Base-by-base conservation (phyloP, 2,329 filamentous ascomycete genomes). In the Penicillium sp. region DNA sequence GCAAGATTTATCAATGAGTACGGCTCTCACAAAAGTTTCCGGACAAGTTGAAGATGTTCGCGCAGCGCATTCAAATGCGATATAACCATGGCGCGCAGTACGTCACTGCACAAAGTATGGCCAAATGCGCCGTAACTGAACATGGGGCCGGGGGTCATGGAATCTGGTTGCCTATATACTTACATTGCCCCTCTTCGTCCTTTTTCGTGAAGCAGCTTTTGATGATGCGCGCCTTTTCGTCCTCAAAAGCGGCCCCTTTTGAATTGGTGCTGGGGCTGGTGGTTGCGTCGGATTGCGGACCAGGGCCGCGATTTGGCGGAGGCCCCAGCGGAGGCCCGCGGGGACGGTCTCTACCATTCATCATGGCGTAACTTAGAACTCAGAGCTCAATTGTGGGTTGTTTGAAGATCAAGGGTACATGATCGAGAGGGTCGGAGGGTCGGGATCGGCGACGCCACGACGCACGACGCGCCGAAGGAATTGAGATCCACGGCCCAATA, bases 141-240 rank as follows among this genome's bases (percentile, higher is more conserved):
- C 18, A 34, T 14, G 18, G 40, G 39, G 27, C 27, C 11, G 32
- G 2, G 18, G 4, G 9, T 5, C 31, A 32, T 8, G 24, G 24
- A 31, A 50, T 40, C 6, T 29, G 24, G 24, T 50, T 36, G 40
- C 24, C 38, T 6, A n/a, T 44, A 44, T 54, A 83, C 88, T 70
- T 83, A 95, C 91, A 81, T 56, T 90, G 88, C 62, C 92, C 92
- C 75, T 96, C 90, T 40, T 85, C 82, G 70, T 97, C 94, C 67
- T 87, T 88, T 79, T 95, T 97, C 73, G 80, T 84, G 79, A 97
- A 99, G 77, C 92, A 97, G 75, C 90, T 96, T 59, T 96, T 89
- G 61, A 96, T 88, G 67, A 99, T 97, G 71, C 94, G 86, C 72
- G 85, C 83, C 81, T 97, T 96, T 81, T 99, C 94, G 70, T 97